phyloP scores from a whole-genome alignment of 441 rosid genomes.

The Arabidopsis hybrid region DNA sequence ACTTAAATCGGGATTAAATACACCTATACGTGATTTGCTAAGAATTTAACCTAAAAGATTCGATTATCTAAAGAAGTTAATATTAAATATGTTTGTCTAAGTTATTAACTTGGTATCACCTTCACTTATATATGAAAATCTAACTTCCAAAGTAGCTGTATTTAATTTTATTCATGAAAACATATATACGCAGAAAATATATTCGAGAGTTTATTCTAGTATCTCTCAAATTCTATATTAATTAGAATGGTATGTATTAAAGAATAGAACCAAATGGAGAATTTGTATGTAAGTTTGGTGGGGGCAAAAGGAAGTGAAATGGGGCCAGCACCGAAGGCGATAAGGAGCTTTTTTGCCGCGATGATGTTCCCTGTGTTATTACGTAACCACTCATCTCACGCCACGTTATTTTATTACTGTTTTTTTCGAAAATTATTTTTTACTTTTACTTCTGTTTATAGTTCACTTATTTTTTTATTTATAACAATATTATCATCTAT shows the following conservation, averaged over 20 bases:
- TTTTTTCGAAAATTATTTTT: background rate
- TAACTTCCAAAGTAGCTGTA: background rate
- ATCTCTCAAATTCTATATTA: background rate
- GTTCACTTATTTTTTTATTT: background rate
- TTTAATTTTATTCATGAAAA: background rate
- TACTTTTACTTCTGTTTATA: background rate
- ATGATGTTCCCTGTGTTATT: constrained; percentile 48
- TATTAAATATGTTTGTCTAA: background rate
- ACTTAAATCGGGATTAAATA: background rate
- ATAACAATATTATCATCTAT: background rate
- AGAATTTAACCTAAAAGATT: background rate
- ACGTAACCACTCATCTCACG: constrained; percentile 49
- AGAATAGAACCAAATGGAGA: background rate
- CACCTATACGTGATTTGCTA: background rate
- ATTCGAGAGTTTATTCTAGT: background rate
- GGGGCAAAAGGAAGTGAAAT: constrained; percentile 28
- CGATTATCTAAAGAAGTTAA: background rate
- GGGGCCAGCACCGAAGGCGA: constrained; percentile 48
- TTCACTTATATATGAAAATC: background rate
- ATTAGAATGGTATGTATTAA: background rate
- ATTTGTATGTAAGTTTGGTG: constrained; percentile 29
- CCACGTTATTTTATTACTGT: constrained; percentile 43
- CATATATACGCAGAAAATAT: background rate
- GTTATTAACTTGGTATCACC: background rate
- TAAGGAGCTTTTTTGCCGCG: constrained; percentile 39